phyloP scores from a whole-genome alignment of 140 eudicot species.

The Flaveria floridana region DNA sequence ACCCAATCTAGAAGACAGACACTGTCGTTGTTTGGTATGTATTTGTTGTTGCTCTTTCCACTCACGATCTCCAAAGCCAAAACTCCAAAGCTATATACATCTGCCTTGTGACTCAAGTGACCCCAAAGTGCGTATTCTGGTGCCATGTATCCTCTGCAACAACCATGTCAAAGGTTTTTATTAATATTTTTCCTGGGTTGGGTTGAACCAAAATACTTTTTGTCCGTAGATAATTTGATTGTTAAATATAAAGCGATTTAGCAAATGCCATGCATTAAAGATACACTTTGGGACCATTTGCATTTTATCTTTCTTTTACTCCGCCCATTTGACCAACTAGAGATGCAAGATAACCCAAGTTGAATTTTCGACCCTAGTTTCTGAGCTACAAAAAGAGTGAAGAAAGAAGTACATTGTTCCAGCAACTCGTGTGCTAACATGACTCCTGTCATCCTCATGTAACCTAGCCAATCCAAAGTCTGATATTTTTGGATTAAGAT shows the following conservation, averaged over 20 bases:
- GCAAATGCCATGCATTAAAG: not conserved
- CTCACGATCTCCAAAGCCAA: slow-evolving; percentile 70
- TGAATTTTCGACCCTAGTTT: not conserved
- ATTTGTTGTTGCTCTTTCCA: slow-evolving; percentile 67
- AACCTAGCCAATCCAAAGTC: slow-evolving; percentile 86
- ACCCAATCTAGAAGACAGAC: slow-evolving; percentile 82
- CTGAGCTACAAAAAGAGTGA: not conserved
- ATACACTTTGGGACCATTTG: not conserved
- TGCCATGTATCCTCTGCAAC: slow-evolving; percentile 81
- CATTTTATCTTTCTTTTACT: not conserved
- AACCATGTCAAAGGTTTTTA: slow-evolving; percentile 2
- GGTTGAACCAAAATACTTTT: not conserved
- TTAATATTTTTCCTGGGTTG: not conserved
- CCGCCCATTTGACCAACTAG: not conserved
- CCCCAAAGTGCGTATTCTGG: slow-evolving; percentile 82
- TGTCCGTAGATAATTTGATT: not conserved
- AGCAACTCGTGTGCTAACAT: slow-evolving; percentile 68
- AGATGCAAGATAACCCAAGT: slow-evolving; percentile 1
- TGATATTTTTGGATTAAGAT: slow-evolving; percentile 63
- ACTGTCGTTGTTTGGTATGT: slow-evolving; percentile 46
- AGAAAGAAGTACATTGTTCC: slow-evolving; percentile 60
- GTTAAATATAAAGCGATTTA: not conserved
- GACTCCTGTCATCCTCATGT: slow-evolving; percentile 57
- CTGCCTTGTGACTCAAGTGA: slow-evolving; percentile 61
- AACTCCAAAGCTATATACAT: slow-evolving; percentile 71